These are phyloP conservation scores for Pseudogymnoascus sp. DNA, from an alignment of 2,329 filamentous ascomycete species.

Conservation along the genomic window DNA sequence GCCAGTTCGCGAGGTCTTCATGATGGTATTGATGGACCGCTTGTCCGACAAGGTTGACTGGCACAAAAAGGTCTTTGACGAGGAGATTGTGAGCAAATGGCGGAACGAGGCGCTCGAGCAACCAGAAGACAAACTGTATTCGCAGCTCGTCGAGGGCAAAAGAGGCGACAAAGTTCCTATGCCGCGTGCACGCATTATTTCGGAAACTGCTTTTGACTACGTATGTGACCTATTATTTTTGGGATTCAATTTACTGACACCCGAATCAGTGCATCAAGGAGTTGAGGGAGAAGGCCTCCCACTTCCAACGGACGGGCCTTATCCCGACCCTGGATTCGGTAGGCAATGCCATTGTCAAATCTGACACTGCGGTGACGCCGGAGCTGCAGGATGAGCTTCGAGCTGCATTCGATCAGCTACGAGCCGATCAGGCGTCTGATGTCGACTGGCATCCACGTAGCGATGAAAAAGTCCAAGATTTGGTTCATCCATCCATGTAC, in stretches of 20 bases:
- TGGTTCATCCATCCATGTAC: constrained; percentile 57
- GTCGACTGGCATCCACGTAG: constrained; percentile 57
- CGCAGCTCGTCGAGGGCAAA: constrained; percentile 28
- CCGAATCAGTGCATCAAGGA: constrained; percentile 18
- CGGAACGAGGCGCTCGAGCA: constrained; percentile 18
- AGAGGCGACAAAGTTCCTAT: not conserved
- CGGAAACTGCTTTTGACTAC: constrained; percentile 1
- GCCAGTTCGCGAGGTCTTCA: constrained; percentile 10
- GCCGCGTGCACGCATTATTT: not conserved
- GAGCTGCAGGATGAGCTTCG: constrained; percentile 35
- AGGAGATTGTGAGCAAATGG: constrained; percentile 23
- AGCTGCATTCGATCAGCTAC: constrained; percentile 37
- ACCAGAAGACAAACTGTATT: constrained; percentile 23
- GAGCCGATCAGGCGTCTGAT: constrained; percentile 39
- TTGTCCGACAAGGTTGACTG: constrained; percentile 9
- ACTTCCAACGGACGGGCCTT: constrained; percentile 15
- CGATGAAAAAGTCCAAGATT: constrained; percentile 47
- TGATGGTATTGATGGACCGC: constrained; percentile 11
- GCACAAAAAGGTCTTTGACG: constrained; percentile 20
- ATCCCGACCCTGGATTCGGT: constrained; percentile 8
- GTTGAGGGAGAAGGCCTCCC: constrained; percentile 18
- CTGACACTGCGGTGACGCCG: constrained; percentile 37
- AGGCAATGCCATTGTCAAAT: constrained; percentile 38
- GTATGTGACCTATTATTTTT: not conserved
- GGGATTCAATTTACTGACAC: not conserved